Evolutionary conservation across 139 green algal species (phyloP).

Genomic region (Picochlorum sp.): DNA sequence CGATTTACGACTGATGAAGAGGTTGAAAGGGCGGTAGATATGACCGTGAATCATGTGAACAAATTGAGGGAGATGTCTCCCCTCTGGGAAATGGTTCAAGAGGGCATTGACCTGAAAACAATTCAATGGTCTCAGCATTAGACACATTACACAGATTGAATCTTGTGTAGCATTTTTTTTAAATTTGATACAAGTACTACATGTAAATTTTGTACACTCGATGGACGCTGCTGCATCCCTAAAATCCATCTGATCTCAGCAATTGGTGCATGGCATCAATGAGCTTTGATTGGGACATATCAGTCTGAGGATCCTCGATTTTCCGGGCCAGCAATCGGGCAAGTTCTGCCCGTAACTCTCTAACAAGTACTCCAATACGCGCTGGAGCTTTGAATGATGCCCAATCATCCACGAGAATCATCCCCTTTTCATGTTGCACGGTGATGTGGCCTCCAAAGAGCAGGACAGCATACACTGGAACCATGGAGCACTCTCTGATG

Average conservation of each 20-base stretch:
- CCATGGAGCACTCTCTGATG: conserved; percentile 63
- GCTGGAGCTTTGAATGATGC: conserved; percentile 55
- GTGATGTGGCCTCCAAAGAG: conserved; percentile 70
- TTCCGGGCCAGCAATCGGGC: conserved; percentile 58
- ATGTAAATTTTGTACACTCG: no score
- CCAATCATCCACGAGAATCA: conserved; percentile 53
- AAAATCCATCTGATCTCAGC: conserved; percentile 66
- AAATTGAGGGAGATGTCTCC: conserved; percentile 94
- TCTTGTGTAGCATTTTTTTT: no score
- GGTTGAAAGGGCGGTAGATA: conserved; percentile 69
- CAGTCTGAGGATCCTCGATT: conserved; percentile 49
- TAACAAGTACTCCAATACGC: conserved; percentile 59
- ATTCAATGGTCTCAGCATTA: conserved; percentile 95
- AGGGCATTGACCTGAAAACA: conserved; percentile 91
- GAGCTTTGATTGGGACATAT: conserved; percentile 38
- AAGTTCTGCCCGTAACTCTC: conserved; percentile 57
- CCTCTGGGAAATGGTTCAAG: conserved; percentile 91
- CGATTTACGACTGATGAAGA: conserved; percentile 93
- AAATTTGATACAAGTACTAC: no score
- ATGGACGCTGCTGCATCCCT: neutral
- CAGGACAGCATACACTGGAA: conserved; percentile 74
- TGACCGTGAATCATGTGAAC: conserved; percentile 83
- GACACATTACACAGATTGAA: neutral
- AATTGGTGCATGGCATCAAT: conserved; percentile 54
- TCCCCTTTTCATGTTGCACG: conserved; percentile 38